Evolutionary conservation across 1,284 basidiomycete genomes (phyloP).

Genomic region (Phellinidium pouzarii): DNA sequence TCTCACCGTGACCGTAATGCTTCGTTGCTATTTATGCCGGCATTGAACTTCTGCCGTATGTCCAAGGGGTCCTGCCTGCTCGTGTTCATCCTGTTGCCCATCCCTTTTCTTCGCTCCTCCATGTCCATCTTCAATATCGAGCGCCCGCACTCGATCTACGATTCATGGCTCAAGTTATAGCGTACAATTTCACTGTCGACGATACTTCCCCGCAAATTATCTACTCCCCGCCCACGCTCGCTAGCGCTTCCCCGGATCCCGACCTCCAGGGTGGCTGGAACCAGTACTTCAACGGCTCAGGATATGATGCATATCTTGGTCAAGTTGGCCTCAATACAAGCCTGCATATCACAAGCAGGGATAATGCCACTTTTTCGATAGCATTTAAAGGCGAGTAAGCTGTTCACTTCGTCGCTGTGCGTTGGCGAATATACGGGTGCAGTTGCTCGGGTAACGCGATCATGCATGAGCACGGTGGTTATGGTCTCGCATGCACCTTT

Average conservation of each 20-base stretch:
- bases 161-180: constrained; percentile 15
- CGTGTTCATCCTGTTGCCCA: constrained; percentile 2
- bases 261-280: constrained; percentile 54
- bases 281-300: constrained; percentile 46
- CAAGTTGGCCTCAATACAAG: constrained; percentile 45
- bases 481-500: constrained; percentile 1
- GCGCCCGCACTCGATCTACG: constrained; percentile 5
- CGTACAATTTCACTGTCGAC: constrained; percentile 48
- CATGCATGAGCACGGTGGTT: neutral
- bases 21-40: neutral
- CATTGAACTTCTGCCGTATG: neutral
- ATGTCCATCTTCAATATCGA: constrained; percentile 16
- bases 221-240: constrained; percentile 55
- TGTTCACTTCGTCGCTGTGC: constrained; percentile 1
- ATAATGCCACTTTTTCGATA: constrained; percentile 50
- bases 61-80: neutral
- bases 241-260: constrained; percentile 37
- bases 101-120: constrained; percentile 17
- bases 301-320: constrained; percentile 39
- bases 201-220: constrained; percentile 58
- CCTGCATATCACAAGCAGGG: constrained; percentile 49
- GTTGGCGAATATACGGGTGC: neutral
- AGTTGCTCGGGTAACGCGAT: neutral
- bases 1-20: constrained; percentile 6
- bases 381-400: constrained; percentile 59